Conservation (phyloP, 73 alveolate species). For the Symbiodinium pilosum region DNA sequence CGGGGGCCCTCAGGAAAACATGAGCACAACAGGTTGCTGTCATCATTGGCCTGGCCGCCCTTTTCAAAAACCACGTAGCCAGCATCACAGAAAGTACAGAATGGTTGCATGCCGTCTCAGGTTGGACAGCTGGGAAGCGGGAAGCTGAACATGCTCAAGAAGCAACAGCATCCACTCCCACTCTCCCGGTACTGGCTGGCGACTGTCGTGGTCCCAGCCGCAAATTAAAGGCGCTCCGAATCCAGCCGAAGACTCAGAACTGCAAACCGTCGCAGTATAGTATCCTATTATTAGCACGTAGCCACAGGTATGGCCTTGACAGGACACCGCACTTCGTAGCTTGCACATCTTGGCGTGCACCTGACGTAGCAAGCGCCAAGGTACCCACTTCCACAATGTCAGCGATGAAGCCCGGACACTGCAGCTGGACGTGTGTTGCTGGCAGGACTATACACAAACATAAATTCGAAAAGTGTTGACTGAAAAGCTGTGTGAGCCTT, state of each 20-base stretch:
- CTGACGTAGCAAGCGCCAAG: slow-evolving; percentile 16
- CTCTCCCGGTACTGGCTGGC: slow-evolving; percentile 29
- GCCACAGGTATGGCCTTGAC: neutral
- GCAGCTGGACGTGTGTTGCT: slow-evolving; percentile 17
- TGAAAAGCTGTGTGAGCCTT: neutral
- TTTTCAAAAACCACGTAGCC: neutral
- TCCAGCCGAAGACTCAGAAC: slow-evolving; percentile 8
- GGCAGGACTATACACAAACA: neutral
- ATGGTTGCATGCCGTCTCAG: no score
- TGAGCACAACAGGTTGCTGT: no score
- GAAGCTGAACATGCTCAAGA: neutral
- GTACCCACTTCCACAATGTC: neutral
- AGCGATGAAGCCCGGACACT: neutral
- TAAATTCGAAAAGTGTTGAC: neutral
- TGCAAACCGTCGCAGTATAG: no score
- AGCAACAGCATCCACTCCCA: neutral
- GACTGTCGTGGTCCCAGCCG: slow-evolving; percentile 10
- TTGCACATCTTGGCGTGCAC: slow-evolving; percentile 29
- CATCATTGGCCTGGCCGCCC: no score
- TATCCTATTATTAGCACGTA: neutral
- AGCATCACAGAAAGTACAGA: no score
- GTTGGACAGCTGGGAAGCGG: no score
- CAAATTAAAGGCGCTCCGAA: neutral
- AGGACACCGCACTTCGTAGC: neutral
- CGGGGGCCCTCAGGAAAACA: no score